These are phyloP conservation scores for Blastobotrys persicus DNA, from an alignment of 1,139 yeast species.

Conservation along the genomic window DNA sequence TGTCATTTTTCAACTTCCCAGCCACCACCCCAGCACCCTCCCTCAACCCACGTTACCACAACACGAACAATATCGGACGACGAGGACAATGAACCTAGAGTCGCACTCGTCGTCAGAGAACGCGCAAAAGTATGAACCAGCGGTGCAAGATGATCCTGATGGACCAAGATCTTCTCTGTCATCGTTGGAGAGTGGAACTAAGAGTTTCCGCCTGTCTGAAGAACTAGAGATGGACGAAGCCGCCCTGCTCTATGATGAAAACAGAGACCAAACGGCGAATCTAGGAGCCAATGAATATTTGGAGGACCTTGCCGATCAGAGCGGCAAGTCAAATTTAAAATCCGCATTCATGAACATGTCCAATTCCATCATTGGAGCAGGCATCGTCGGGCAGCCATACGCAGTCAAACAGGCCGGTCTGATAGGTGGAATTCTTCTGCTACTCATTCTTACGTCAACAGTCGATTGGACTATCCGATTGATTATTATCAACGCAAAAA, in stretches of 20 bases:
- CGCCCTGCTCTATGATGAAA: constrained; percentile 11
- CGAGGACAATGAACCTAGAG: constrained; percentile 2
- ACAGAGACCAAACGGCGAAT: constrained; percentile 3
- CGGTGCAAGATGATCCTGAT: background rate
- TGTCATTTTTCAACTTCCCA: too few relatives aligned
- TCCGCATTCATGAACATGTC: constrained; percentile 99
- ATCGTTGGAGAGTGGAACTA: constrained; percentile 2
- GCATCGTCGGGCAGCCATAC: constrained; percentile 90
- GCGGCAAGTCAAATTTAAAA: constrained; percentile 51
- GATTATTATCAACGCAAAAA: constrained; percentile 78
- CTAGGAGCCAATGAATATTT: constrained; percentile 29
- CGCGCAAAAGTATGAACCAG: constrained; percentile 5
- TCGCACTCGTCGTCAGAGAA: constrained; percentile 3
- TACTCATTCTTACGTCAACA: constrained; percentile 58
- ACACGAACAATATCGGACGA: background rate
- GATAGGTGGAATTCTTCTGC: constrained; percentile 64
- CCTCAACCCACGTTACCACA: background rate
- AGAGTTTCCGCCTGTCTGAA: background rate
- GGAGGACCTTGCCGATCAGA: constrained; percentile 34
- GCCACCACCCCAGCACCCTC: too few relatives aligned
- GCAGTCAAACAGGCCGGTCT: constrained; percentile 82
- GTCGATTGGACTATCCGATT: constrained; percentile 84
- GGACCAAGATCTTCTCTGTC: constrained; percentile 6
- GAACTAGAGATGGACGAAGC: constrained; percentile 16
- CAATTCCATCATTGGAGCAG: constrained; percentile 87